A percentile compares a stretch with the other conserved stretches of the same genome.
phyloP scores from a whole-genome alignment of 805 yeast species.

The Clavispora carvajalis region DNA sequence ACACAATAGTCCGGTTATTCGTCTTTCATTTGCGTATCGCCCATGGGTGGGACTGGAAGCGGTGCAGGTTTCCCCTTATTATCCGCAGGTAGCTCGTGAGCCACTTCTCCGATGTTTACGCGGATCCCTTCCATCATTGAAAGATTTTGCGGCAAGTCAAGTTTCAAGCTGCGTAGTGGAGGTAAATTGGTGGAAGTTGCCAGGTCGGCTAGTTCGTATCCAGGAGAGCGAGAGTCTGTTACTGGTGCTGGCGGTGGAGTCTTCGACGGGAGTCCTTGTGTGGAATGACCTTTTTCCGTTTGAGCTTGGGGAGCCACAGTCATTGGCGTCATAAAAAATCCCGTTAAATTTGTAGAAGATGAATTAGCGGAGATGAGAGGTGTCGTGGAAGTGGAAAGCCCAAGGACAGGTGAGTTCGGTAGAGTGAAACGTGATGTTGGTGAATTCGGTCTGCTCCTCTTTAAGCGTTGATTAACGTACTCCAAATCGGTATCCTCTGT shows the following conservation, averaged over 20 bases:
- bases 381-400: conserved; percentile 33
- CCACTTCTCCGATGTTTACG: background rate
- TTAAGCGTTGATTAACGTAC: conserved; percentile 39
- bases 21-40: background rate
- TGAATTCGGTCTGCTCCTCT: conserved; percentile 48
- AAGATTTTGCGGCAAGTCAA: conserved; percentile 44
- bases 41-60: background rate
- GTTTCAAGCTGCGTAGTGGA: conserved; percentile 45
- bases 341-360: conserved; percentile 33
- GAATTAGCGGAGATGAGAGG: conserved; percentile 40
- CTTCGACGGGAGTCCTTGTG: conserved; percentile 2
- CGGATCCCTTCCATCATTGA: conserved; percentile 7
- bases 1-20: background rate
- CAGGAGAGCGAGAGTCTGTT: conserved; percentile 1
- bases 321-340: conserved; percentile 31
- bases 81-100: background rate
- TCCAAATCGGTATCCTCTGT: conserved; percentile 45
- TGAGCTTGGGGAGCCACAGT: conserved; percentile 9
- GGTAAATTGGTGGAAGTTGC: conserved; percentile 30
- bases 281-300: conserved; percentile 5
- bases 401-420: conserved; percentile 41
- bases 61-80: background rate
- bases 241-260: conserved; percentile 2
- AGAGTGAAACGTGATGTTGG: conserved; percentile 35
- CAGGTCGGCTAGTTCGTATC: conserved; percentile 3